Evolutionary conservation across 169 alveolate genomes (phyloP), one percentile per base, ranked within the genome.

Genomic region (Plasmodium gaboni): DNA sequence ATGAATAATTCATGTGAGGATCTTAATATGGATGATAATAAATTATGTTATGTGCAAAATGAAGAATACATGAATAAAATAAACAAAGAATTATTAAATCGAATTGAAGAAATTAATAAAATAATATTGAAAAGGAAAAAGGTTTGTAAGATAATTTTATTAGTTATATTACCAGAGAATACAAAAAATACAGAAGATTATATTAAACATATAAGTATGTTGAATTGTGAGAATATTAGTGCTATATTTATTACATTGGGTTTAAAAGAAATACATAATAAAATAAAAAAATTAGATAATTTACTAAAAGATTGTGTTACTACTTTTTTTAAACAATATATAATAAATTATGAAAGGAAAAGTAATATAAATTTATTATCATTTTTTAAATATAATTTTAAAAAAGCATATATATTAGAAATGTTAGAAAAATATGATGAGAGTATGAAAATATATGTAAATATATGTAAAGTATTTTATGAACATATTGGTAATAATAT

Each of bases 361-460:
- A 68, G 85, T 55, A 44, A 64, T 53, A 71, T 68, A 55, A 83
- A 68, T 60, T 38, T 83, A 8, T 46, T 68, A 46, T 7, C 44
- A 17, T 83, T 83, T 67, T 83, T 83, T 83, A 83, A 68, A 5
- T 83, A 83, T 57, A 83, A 83, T 67, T 83, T 83, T 68, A 83
- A 83, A 28, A 83, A 83, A 59, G 91, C 91, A 28, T 83, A 83
- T 57, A 71, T 83, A 53, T 53, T 83, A 48, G 91, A 83, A 48
- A 83, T 83, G 55, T 28, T 83, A 57, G 91, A 68, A 53, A 68
- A 71, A 48, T 83, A 83, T 83, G 91, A 83, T 83, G 91, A 83
- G 4, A 83, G 91, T 55, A 83, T 83, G 74, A 83, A 83, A 71
- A 67, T 83, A 53, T 83, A 83, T 63, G 91, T 83, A 48, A 83